A percentile compares a stretch with the other conserved stretches of the same genome.
phyloP scores from a whole-genome alignment of 2,329 filamentous ascomycete genomes.

The Cercospora beticola region DNA sequence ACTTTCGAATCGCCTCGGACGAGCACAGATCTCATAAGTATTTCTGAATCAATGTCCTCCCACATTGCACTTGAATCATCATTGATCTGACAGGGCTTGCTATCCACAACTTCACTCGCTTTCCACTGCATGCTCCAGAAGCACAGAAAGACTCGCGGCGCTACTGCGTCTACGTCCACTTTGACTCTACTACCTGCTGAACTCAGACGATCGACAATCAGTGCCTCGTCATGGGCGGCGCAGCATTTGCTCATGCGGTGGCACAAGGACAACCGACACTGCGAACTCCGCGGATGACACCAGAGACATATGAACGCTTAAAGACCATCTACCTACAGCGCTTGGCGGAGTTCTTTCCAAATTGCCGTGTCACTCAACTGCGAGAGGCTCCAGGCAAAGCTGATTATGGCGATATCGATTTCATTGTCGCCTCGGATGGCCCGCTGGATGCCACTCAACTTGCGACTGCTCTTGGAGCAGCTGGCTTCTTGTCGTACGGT shows the following conservation, averaged over 20 bases:
- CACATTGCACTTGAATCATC: not conserved
- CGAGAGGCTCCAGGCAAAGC: constrained; percentile 68
- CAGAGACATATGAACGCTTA: constrained; percentile 56
- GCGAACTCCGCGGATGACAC: constrained; percentile 65
- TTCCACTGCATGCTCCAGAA: not conserved
- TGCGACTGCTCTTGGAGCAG: constrained; percentile 49
- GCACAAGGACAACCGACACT: constrained; percentile 47
- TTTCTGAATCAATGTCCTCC: not conserved
- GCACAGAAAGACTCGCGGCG: not conserved
- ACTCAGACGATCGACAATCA: not conserved
- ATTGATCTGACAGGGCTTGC: not conserved
- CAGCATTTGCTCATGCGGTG: constrained; percentile 53
- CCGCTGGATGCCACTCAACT: constrained; percentile 37
- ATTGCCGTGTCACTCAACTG: constrained; percentile 57
- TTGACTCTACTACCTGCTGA: not conserved
- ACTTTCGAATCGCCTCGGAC: not conserved
- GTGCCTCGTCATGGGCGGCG: constrained; percentile 62
- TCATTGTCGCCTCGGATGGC: constrained; percentile 53
- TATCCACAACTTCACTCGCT: not conserved
- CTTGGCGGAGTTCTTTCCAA: constrained; percentile 52
- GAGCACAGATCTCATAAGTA: not conserved
- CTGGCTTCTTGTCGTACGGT: constrained; percentile 26
- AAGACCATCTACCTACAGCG: constrained; percentile 47
- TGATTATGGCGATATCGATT: constrained; percentile 71
- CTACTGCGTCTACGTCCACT: not conserved